Evolutionary conservation across 2,329 filamentous ascomycete species (phyloP).

Genomic region (Trichoderma sp.): DNA sequence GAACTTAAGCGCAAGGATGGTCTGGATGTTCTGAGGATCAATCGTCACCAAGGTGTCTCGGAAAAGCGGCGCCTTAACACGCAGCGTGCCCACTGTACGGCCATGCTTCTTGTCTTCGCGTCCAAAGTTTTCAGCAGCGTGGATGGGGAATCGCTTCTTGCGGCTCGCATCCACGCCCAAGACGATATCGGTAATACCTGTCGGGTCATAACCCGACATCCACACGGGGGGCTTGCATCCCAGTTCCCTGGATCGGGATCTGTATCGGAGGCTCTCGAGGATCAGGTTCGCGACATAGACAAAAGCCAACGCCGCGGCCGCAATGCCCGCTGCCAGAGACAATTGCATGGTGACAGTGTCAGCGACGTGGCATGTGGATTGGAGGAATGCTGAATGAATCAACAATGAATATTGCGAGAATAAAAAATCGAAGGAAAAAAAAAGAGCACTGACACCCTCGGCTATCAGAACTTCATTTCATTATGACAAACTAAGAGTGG

Average conservation of each 20-base stretch:
- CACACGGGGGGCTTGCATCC: constrained; percentile 22
- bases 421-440: background rate
- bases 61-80: constrained; percentile 23
- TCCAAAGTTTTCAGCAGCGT: constrained; percentile 2
- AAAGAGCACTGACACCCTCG: background rate
- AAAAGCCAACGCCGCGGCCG: constrained; percentile 12
- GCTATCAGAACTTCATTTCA: background rate
- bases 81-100: constrained; percentile 24
- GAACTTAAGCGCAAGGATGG: constrained; percentile 28
- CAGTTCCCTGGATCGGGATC: constrained; percentile 19
- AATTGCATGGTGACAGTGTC: constrained; percentile 5
- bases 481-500: background rate
- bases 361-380: background rate
- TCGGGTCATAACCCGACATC: constrained; percentile 20
- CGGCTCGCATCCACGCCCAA: constrained; percentile 20
- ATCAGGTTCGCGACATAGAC: constrained; percentile 19
- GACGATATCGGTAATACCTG: constrained; percentile 20
- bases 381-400: background rate
- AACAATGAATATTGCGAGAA: background rate
- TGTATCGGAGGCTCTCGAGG: constrained; percentile 10
- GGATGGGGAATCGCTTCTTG: constrained; percentile 23
- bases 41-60: constrained; percentile 23
- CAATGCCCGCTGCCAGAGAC: background rate
- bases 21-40: constrained; percentile 31
- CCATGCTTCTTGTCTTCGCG: constrained; percentile 15